Conservation (phyloP, 2,329 filamentous ascomycete genomes). For the Colletotrichum agaves region DNA sequence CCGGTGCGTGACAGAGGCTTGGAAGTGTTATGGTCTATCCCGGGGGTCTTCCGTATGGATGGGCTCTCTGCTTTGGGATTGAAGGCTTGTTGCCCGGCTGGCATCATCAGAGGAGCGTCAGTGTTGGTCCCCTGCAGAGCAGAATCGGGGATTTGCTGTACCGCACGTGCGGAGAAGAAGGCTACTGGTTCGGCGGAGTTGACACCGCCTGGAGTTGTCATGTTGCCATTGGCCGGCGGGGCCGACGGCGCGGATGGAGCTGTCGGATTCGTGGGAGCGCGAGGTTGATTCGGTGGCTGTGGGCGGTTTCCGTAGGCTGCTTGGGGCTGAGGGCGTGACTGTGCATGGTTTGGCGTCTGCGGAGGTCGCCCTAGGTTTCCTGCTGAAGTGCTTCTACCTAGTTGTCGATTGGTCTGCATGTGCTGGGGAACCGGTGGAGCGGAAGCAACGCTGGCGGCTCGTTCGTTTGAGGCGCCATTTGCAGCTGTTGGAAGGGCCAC, state of each 20-base stretch:
- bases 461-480: conserved; percentile 41
- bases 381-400: conserved; percentile 45
- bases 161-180: conserved; percentile 78
- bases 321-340: conserved; percentile 41
- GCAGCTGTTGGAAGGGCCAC: conserved; percentile 65
- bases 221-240: conserved; percentile 17
- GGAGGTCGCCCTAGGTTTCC: conserved; percentile 45
- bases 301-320: conserved; percentile 40
- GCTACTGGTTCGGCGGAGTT: conserved; percentile 58
- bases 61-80: conserved; percentile 82
- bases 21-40: conserved; percentile 83
- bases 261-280: conserved; percentile 34
- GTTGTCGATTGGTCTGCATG: conserved; percentile 52
- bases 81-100: conserved; percentile 65
- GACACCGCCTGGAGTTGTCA: conserved; percentile 40
- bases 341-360: conserved; percentile 49
- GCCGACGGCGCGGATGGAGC: conserved; percentile 35
- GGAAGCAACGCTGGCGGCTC: conserved; percentile 43
- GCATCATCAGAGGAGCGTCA: conserved; percentile 51
- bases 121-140: conserved; percentile 52
- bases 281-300: conserved; percentile 40
- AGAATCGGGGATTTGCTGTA: conserved; percentile 64
- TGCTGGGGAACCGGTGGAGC: conserved; percentile 38
- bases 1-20: conserved; percentile 73
- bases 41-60: conserved; percentile 88